Base-by-base conservation (phyloP, 2,329 filamentous ascomycete species). In the Zymoseptoria passerinii region DNA sequence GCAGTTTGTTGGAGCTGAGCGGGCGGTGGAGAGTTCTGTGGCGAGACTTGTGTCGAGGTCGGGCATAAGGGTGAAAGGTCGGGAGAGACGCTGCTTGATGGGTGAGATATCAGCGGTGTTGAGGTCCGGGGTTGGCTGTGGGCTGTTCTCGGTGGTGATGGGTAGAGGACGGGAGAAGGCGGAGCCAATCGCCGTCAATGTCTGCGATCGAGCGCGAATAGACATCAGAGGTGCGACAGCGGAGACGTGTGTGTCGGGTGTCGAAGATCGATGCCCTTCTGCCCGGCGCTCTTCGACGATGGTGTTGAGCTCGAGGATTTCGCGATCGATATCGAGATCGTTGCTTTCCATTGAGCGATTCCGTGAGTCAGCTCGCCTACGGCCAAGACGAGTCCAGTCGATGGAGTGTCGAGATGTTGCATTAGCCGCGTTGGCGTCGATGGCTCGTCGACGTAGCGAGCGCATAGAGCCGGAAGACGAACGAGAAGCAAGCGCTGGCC, bases 281-380 rank as follows among this genome's bases (percentile, higher is more conserved):
- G 72, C 73, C n/a, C 75, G 68, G 16, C 73, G 72, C 63, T 78
- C 76, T 63, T 78, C 76, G 53, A 79, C 73, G 54, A 79, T 78
- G 20, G 74, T 78, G 66, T 79, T 78, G 57, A 79, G 72, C 64
- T 78, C 77, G 3, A 75, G 71, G 55, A 79, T 76, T 13, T 76
- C 77, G 40, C 74, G 72, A 35, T 79, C 77, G 8, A 78, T 67
- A 52, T 76, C 74, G 68, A 50, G 73, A 8, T 64, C 61, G 51
- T 35, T 57, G 44, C 74, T 72, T 18, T 28, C 52, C 27, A n/a
- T 55, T 10, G 54, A 19, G 48, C 54, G 57, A 40, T 63, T 64
- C 40, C 58, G 57, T 65, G 72, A 49, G 64, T 66, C 58, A 3
- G 68, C 70, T 40, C 64, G 63, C 55, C 72, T 71, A 10, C 75